These are phyloP conservation scores for Ascochyta fabae DNA, from an alignment of 2,329 filamentous ascomycete species.

Conservation along the genomic window DNA sequence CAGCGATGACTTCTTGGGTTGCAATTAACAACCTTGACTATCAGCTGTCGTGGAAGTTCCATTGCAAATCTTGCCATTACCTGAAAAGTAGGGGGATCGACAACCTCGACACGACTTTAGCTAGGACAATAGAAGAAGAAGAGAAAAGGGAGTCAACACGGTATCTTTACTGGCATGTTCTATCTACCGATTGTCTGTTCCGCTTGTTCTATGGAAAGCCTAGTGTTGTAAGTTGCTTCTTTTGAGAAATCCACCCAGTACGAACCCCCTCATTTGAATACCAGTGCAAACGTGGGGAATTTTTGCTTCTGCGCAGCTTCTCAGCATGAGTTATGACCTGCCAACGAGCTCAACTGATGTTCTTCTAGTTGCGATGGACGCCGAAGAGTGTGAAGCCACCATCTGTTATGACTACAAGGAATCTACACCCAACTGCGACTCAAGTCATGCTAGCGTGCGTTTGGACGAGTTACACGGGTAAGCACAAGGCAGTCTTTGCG, in stretches of 20 bases:
- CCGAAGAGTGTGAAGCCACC: slow-evolving; percentile 30
- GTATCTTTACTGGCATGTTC: slow-evolving; percentile 34
- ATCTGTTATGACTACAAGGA: slow-evolving; percentile 20
- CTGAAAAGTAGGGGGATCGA: slow-evolving; percentile 30
- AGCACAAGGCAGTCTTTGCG: background rate
- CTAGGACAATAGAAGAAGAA: slow-evolving; percentile 33
- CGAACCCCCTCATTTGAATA: too few species aligned
- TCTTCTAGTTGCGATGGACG: slow-evolving; percentile 22
- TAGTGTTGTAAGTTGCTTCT: slow-evolving; percentile 16
- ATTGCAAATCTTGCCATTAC: slow-evolving; percentile 36
- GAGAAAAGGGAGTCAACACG: slow-evolving; percentile 19
- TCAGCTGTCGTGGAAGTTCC: slow-evolving; percentile 40
- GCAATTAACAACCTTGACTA: slow-evolving; percentile 37
- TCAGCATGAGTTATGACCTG: too few species aligned
- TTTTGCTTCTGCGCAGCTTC: too few species aligned
- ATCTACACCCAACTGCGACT: slow-evolving; percentile 27
- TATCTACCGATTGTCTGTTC: slow-evolving; percentile 35
- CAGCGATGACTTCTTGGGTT: slow-evolving; percentile 33
- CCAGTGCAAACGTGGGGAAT: too few species aligned
- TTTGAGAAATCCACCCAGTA: too few species aligned
- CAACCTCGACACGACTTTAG: slow-evolving; percentile 27
- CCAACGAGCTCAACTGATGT: background rate
- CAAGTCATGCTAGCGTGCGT: slow-evolving; percentile 25
- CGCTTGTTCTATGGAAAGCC: slow-evolving; percentile 39
- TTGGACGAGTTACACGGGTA: slow-evolving; percentile 30